Percentiles rank a stretch among this genome's conserved stretches.
These are phyloP conservation scores for Tympanopsis confertula DNA, from an alignment of 2,329 filamentous ascomycete genomes.

Conservation along the genomic window DNA sequence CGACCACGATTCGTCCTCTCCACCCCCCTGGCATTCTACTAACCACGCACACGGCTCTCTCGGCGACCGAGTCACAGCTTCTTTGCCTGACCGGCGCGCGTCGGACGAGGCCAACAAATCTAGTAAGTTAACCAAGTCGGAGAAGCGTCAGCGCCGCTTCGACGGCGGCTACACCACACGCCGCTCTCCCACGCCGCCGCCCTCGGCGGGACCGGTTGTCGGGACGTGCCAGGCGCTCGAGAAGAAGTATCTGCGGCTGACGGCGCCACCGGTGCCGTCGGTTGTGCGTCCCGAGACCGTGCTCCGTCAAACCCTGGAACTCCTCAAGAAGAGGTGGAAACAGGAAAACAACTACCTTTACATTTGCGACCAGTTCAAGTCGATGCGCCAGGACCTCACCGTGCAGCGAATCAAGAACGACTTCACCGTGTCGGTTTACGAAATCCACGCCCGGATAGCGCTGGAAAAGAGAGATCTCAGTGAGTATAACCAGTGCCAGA, in stretches of 20 bases:
- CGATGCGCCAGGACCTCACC: conserved; percentile 90
- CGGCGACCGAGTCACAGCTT: conserved; percentile 66
- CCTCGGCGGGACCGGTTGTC: conserved; percentile 61
- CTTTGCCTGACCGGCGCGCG: conserved; percentile 25
- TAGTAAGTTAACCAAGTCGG: conserved; percentile 85
- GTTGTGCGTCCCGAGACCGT: conserved; percentile 76
- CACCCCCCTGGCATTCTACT: conserved; percentile 67
- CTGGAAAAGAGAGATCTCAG: conserved; percentile 96
- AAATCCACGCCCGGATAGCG: conserved; percentile 93
- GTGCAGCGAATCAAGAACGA: conserved; percentile 95
- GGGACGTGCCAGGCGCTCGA: conserved; percentile 76
- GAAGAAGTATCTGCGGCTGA: conserved; percentile 90
- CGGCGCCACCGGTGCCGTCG: conserved; percentile 75
- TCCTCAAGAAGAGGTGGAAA: conserved; percentile 90
- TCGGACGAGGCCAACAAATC: conserved; percentile 34
- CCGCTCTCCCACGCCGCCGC: conserved; percentile 42
- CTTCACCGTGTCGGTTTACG: conserved; percentile 92
- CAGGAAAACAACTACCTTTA: conserved; percentile 89
- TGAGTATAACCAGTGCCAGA: conserved; percentile 99
- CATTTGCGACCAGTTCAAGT: conserved; percentile 99
- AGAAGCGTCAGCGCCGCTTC: conserved; percentile 83
- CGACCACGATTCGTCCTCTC: conserved; percentile 32
- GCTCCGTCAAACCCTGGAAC: conserved; percentile 71
- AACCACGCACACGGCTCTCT: conserved; percentile 44
- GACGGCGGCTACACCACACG: conserved; percentile 50